These are phyloP conservation scores for Termitomyces sp. DNA, from an alignment of 768 basidiomycete species.

Conservation along the genomic window DNA sequence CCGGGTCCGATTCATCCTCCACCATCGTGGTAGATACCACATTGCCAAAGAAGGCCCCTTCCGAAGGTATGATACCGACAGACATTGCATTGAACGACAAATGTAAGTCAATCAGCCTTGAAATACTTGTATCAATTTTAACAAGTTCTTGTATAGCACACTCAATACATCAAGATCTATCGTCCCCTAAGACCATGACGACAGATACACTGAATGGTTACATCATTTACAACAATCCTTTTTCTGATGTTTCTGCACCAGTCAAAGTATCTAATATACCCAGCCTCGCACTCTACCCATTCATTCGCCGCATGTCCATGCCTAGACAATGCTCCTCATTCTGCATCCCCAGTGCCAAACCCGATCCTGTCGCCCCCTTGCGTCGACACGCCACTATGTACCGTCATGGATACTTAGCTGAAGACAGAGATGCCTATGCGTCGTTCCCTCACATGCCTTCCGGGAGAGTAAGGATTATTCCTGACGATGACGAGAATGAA, in stretches of 20 bases:
- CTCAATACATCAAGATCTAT: neutral
- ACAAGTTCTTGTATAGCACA: neutral
- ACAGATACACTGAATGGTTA: neutral
- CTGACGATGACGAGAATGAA: neutral
- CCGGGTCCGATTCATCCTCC: neutral
- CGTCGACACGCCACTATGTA: neutral
- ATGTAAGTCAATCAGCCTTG: neutral
- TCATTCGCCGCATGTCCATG: constrained; percentile 5
- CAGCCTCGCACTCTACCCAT: constrained; percentile 1
- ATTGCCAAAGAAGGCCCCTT: neutral
- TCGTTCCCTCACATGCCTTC: neutral
- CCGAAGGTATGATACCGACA: neutral
- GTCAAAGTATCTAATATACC: constrained; percentile 1
- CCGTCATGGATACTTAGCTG: neutral
- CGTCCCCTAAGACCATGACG: neutral
- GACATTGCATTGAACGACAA: neutral
- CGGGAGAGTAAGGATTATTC: neutral
- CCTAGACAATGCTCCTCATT: neutral
- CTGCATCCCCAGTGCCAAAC: neutral
- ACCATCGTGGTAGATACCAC: neutral
- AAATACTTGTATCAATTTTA: neutral
- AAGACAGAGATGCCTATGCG: constrained; percentile 2
- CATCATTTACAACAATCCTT: neutral
- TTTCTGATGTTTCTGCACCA: neutral
- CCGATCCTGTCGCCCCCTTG: neutral